These are phyloP conservation scores for Candida anutae DNA, from an alignment of 1,139 yeast species.

Conservation along the genomic window DNA sequence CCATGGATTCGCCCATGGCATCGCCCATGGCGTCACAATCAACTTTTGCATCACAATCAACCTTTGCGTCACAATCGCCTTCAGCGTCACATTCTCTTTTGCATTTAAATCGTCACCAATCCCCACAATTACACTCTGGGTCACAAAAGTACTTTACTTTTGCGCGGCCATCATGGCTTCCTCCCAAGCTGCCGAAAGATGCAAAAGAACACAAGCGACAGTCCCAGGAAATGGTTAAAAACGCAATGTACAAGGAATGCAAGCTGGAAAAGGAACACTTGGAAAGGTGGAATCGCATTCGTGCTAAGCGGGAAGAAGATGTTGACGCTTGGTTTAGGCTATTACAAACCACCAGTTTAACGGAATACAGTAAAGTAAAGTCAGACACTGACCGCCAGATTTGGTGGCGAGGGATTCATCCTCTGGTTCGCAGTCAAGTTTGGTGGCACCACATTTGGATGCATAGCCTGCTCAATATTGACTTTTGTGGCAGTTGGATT, in stretches of 20 bases:
- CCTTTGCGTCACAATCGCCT: not conserved
- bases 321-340: slow-evolving; percentile 35
- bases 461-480: slow-evolving; percentile 11
- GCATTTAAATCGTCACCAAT: too few species aligned
- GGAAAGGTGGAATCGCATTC: slow-evolving; percentile 16
- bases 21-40: not conserved
- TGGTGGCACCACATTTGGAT: slow-evolving; percentile 42
- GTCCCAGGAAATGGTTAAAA: slow-evolving; percentile 41
- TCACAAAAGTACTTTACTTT: slow-evolving; percentile 31
- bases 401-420: slow-evolving; percentile 65
- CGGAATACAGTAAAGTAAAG: slow-evolving; percentile 21
- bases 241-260: slow-evolving; percentile 38
- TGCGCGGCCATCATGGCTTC: slow-evolving; percentile 61
- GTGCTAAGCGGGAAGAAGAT: slow-evolving; percentile 27
- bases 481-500: too few species aligned
- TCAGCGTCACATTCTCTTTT: slow-evolving; percentile 9
- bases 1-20: slow-evolving; percentile 1
- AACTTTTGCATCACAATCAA: not conserved
- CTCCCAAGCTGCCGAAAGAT: slow-evolving; percentile 56
- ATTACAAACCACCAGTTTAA: slow-evolving; percentile 14
- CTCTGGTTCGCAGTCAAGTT: slow-evolving; percentile 34
- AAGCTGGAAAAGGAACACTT: slow-evolving; percentile 22
- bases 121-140: too few species aligned
- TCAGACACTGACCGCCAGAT: slow-evolving; percentile 30
- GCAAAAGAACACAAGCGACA: slow-evolving; percentile 48